Evolutionary conservation across 495 filamentous ascomycete species (phyloP).

Genomic region (Melanomma pulvis-pyrius): DNA sequence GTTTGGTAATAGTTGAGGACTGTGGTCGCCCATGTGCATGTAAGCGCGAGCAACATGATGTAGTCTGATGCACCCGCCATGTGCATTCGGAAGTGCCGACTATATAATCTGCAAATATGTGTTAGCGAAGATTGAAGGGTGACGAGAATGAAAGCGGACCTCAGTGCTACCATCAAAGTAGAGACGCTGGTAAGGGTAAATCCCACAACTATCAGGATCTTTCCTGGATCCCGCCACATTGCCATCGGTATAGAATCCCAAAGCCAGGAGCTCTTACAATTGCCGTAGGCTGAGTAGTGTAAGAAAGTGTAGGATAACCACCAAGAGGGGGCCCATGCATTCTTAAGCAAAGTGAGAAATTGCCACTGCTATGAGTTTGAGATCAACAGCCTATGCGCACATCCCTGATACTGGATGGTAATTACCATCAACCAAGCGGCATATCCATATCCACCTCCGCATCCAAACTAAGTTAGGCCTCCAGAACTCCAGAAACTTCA

Average conservation of each 20-base stretch:
- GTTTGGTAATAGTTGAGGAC: conserved; percentile 6
- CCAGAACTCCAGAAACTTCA: neutral
- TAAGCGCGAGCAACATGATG: conserved; percentile 6
- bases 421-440: no score
- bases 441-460: no score
- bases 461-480: no score
- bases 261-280: no score
- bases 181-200: conserved; percentile 5
- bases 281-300: no score
- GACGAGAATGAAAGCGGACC: neutral
- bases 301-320: no score
- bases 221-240: conserved; percentile 17
- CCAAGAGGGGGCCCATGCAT: no score
- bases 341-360: no score
- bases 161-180: conserved; percentile 9
- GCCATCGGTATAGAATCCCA: neutral
- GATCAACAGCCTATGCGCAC: no score
- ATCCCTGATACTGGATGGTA: no score
- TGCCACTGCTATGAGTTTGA: no score
- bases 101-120: neutral
- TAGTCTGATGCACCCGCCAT: conserved; percentile 2
- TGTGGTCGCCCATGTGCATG: conserved; percentile 1
- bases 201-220: neutral
- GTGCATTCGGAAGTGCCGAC: conserved; percentile 7
- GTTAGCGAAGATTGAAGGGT: neutral